Evolutionary conservation across 2,329 filamentous ascomycete species (phyloP).

Genomic region (Tolypocladium tundrense): DNA sequence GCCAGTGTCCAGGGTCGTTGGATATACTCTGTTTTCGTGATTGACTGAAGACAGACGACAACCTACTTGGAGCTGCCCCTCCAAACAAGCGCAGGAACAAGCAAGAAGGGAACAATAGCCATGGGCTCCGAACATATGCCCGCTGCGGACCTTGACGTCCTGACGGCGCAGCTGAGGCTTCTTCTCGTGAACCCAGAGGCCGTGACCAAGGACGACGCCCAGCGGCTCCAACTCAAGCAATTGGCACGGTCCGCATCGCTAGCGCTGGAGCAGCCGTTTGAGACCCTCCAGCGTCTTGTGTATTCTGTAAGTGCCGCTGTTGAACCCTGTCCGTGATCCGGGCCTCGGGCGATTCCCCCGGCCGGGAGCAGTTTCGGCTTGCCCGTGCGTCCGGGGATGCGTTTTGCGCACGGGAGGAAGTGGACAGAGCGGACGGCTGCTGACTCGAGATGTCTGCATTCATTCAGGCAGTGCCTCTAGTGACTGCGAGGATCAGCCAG

Average conservation of each 20-base stretch:
- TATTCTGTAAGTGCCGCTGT: slow-evolving; percentile 5
- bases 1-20: neutral
- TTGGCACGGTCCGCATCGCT: slow-evolving; percentile 3
- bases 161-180: neutral
- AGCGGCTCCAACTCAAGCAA: neutral
- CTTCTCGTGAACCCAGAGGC: neutral
- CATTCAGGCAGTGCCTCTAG: slow-evolving; percentile 5
- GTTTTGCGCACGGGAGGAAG: neutral
- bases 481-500: slow-evolving; percentile 7
- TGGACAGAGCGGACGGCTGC: neutral
- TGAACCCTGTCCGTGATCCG: neutral
- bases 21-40: too few species aligned
- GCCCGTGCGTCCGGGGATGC: neutral
- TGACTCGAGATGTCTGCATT: neutral
- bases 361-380: neutral
- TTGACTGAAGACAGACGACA: too few species aligned
- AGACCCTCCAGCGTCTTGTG: slow-evolving; percentile 7
- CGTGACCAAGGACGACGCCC: neutral
- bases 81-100: neutral
- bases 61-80: neutral
- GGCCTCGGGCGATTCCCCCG: neutral
- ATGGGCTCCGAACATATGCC: neutral
- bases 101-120: neutral
- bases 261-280: slow-evolving; percentile 9
- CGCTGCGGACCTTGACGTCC: neutral